A percentile compares a stretch with the other conserved stretches of the same genome.
Conservation (phyloP, 2,329 filamentous ascomycete species). For the Lecanoromycetidae sp. region DNA sequence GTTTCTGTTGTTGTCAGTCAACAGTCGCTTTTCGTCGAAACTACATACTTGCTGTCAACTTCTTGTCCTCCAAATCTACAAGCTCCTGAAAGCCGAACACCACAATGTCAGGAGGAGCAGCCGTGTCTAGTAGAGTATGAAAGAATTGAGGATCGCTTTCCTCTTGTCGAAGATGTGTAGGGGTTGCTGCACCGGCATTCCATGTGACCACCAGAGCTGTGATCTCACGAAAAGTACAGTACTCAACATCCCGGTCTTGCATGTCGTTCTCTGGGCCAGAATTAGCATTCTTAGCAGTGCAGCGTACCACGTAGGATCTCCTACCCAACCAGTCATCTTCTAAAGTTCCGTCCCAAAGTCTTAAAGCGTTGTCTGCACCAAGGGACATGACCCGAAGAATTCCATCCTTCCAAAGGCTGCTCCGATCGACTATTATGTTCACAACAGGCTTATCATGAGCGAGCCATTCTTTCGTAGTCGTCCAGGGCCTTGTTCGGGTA, state of each 20-base stretch:
- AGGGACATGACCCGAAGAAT: slow-evolving; percentile 75
- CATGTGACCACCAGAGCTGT: slow-evolving; percentile 76
- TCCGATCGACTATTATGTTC: slow-evolving; percentile 63
- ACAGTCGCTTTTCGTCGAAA: neutral
- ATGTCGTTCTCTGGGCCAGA: slow-evolving; percentile 56
- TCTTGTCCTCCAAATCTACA: slow-evolving; percentile 96
- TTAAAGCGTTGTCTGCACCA: slow-evolving; percentile 73
- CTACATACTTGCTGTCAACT: slow-evolving; percentile 72
- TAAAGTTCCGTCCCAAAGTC: slow-evolving; percentile 82
- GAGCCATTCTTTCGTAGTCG: slow-evolving; percentile 85
- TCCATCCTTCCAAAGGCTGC: slow-evolving; percentile 75
- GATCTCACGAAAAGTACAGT: slow-evolving; percentile 74
- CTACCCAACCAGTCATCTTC: slow-evolving; percentile 82
- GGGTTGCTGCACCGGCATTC: slow-evolving; percentile 97
- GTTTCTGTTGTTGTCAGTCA: slow-evolving; percentile 46
- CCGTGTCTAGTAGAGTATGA: slow-evolving; percentile 62
- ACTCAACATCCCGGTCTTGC: slow-evolving; percentile 70
- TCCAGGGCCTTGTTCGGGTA: slow-evolving; percentile 69
- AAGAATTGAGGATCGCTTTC: slow-evolving; percentile 66
- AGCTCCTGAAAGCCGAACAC: slow-evolving; percentile 97
- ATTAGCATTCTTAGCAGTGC: neutral
- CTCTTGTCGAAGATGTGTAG: slow-evolving; percentile 61
- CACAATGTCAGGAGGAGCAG: slow-evolving; percentile 72
- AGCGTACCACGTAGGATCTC: slow-evolving; percentile 12
- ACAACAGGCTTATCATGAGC: slow-evolving; percentile 76